Evolutionary conservation across 2,329 filamentous ascomycete species (phyloP).

Genomic region (Cadophora sp.): DNA sequence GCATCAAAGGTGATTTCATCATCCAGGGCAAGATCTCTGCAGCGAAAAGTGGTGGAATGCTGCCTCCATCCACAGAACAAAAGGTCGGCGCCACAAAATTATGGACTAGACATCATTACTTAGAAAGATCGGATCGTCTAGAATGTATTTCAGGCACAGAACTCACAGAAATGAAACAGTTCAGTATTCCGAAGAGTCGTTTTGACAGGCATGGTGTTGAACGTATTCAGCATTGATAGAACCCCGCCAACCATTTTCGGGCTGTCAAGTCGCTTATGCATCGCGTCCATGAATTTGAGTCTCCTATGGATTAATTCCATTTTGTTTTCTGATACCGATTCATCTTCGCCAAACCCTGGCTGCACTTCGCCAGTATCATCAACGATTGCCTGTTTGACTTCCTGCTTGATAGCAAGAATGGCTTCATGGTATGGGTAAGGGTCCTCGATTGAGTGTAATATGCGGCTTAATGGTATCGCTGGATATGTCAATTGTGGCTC

Average conservation of each 20-base stretch:
- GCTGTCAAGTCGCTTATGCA: background rate
- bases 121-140: background rate
- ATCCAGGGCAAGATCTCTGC: slow-evolving; percentile 26
- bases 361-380: background rate
- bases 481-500: background rate
- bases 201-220: slow-evolving; percentile 22
- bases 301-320: background rate
- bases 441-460: background rate
- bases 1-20: slow-evolving; percentile 31
- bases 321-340: background rate
- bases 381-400: background rate
- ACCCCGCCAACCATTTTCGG: slow-evolving; percentile 22
- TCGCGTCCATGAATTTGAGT: background rate
- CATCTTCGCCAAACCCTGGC: background rate
- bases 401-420: background rate
- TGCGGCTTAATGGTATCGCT: background rate
- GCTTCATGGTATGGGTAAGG: background rate
- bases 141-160: background rate
- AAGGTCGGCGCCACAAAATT: slow-evolving; percentile 25
- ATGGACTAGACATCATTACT: slow-evolving; percentile 14
- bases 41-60: slow-evolving; percentile 19
- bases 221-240: slow-evolving; percentile 19
- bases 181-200: slow-evolving; percentile 22
- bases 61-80: slow-evolving; percentile 25
- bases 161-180: slow-evolving; percentile 28